Conservation (phyloP, 257 asterid genomes). For the Solanum medicagineum region DNA sequence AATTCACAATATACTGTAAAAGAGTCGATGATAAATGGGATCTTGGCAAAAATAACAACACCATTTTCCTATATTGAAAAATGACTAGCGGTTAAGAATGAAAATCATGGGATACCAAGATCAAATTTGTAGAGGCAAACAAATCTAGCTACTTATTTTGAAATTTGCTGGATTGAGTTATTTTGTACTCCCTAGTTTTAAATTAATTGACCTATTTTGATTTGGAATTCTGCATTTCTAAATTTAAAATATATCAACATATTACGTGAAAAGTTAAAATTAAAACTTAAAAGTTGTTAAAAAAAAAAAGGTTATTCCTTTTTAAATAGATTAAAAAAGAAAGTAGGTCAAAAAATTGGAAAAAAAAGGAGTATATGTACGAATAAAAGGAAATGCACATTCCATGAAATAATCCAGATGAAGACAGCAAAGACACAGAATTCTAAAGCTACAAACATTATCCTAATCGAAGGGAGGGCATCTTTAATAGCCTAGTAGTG, state of each 20-base stretch:
- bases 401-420: background rate
- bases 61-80: background rate
- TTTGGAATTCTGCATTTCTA: too few relatives aligned
- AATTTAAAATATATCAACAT: too few relatives aligned
- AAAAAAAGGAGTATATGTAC: too few relatives aligned
- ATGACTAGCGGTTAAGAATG: background rate
- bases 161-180: background rate
- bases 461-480: background rate
- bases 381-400: background rate
- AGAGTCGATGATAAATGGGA: background rate
- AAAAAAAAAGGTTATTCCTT: too few relatives aligned
- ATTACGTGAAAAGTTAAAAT: too few relatives aligned
- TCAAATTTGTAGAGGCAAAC: background rate
- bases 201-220: too few relatives aligned
- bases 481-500: background rate
- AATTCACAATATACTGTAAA: background rate
- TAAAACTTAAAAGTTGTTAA: too few relatives aligned
- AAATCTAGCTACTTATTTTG: background rate
- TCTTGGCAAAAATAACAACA: background rate
- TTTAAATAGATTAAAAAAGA: too few relatives aligned
- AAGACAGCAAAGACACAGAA: background rate
- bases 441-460: background rate
- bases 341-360: too few relatives aligned
- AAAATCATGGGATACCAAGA: background rate
- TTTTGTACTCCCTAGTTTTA: too few relatives aligned